phyloP scores from a whole-genome alignment of 2,329 filamentous ascomycete species.

The Trematosphaeria pertusa region DNA sequence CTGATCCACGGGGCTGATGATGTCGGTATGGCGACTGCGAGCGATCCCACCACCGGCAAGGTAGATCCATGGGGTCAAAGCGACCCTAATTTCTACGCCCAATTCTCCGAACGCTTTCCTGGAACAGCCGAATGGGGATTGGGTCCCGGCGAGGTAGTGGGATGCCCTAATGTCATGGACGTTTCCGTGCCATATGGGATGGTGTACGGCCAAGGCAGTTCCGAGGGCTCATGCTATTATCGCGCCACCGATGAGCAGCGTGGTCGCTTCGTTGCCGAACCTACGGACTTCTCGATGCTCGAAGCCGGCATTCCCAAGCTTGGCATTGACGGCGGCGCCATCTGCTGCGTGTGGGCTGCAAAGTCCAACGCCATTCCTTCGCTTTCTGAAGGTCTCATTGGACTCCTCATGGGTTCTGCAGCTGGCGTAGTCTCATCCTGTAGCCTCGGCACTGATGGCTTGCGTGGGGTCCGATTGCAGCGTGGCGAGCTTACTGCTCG shows the following conservation, averaged over 20 bases:
- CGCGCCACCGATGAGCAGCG: constrained; percentile 76
- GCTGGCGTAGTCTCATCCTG: constrained; percentile 84
- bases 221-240: constrained; percentile 81
- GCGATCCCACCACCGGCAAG: constrained; percentile 78
- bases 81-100: constrained; percentile 75
- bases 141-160: constrained; percentile 76
- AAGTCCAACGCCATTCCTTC: constrained; percentile 77
- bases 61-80: constrained; percentile 82
- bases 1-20: constrained; percentile 86
- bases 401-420: constrained; percentile 83
- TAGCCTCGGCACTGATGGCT: constrained; percentile 69
- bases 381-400: constrained; percentile 77
- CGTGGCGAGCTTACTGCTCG: constrained; percentile 82
- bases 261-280: constrained; percentile 74
- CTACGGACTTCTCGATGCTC: constrained; percentile 66
- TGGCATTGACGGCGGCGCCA: constrained; percentile 71
- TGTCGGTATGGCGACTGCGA: constrained; percentile 77
- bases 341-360: constrained; percentile 87
- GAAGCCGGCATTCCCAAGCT: constrained; percentile 79
- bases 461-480: constrained; percentile 67
- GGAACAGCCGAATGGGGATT: constrained; percentile 78
- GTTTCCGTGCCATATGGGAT: constrained; percentile 85
- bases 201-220: constrained; percentile 84
- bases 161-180: constrained; percentile 86
- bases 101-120: constrained; percentile 79